Percentiles rank a stretch among this genome's conserved stretches.
Conservation (phyloP, 441 rosid species). For the Isatis lusitanica region DNA sequence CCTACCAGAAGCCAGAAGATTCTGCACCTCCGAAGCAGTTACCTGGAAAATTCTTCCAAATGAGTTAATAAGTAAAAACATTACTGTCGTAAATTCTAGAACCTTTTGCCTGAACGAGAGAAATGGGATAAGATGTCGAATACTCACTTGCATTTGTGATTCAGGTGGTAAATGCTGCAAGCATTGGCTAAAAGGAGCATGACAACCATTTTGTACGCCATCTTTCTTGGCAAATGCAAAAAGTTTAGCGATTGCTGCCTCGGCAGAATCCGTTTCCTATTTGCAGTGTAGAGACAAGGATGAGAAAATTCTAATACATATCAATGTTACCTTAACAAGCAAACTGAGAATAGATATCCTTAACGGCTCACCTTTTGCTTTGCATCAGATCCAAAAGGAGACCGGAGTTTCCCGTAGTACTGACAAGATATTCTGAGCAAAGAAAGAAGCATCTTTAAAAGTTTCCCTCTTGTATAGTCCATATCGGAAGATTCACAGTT, state of each 20-base stretch:
- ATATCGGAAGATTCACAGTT: constrained; percentile 58
- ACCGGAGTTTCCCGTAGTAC: constrained; percentile 96
- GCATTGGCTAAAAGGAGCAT: constrained; percentile 64
- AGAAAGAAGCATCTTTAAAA: constrained; percentile 74
- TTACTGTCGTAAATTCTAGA: neutral
- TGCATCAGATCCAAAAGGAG: constrained; percentile 80
- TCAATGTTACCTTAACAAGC: neutral
- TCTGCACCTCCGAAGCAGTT: constrained; percentile 89
- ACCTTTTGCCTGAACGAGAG: neutral
- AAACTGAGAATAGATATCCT: neutral
- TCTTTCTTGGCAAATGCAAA: constrained; percentile 73
- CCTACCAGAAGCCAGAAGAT: constrained; percentile 91
- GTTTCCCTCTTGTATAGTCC: constrained; percentile 64
- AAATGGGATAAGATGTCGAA: constrained; percentile 3
- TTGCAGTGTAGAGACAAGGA: constrained; percentile 1
- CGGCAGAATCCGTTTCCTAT: constrained; percentile 84
- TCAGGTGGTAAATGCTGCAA: constrained; percentile 84
- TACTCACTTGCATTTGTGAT: constrained; percentile 88
- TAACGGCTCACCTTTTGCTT: constrained; percentile 55
- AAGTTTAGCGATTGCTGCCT: constrained; percentile 91
- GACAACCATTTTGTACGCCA: constrained; percentile 46
- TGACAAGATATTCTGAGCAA: constrained; percentile 89
- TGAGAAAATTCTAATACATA: constrained; percentile 12
- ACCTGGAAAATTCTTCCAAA: constrained; percentile 52
- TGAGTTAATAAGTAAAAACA: constrained; percentile 31